Evolutionary conservation across 768 basidiomycete genomes (phyloP).

Genomic region (Boletus reticuloceps): DNA sequence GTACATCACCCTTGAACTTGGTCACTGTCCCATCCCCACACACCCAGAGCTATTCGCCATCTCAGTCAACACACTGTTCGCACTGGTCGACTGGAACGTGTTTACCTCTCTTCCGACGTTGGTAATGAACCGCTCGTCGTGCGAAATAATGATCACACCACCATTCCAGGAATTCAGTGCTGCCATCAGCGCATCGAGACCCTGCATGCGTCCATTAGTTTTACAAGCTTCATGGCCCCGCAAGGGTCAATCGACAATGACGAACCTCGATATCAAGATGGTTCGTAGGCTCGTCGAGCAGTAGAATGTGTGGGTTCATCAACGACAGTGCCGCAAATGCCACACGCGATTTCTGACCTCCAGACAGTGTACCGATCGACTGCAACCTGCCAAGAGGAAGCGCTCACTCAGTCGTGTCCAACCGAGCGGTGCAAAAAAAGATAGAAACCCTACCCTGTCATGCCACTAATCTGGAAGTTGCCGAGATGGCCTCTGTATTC

Average conservation of each 20-base stretch:
- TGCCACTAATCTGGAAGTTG: slow-evolving; percentile 95
- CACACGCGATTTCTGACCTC: slow-evolving; percentile 95
- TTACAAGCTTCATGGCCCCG: not conserved
- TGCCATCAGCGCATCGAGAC: slow-evolving; percentile 91
- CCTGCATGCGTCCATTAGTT: slow-evolving; percentile 43
- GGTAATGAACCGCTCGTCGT: slow-evolving; percentile 95
- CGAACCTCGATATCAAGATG: slow-evolving; percentile 89
- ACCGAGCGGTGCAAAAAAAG: not conserved
- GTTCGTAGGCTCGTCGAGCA: slow-evolving; percentile 97
- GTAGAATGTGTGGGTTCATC: slow-evolving; percentile 85
- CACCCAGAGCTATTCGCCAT: slow-evolving; percentile 73
- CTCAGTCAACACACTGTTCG: slow-evolving; percentile 2
- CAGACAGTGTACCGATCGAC: slow-evolving; percentile 85
- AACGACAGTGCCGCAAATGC: slow-evolving; percentile 87
- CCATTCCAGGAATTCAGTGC: slow-evolving; percentile 83
- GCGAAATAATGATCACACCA: slow-evolving; percentile 89
- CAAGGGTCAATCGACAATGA: not conserved
- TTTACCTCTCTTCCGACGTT: slow-evolving; percentile 79
- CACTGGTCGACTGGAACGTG: not conserved
- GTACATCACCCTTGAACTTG: slow-evolving; percentile 88
- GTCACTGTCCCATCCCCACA: slow-evolving; percentile 79
- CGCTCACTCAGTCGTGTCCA: not conserved
- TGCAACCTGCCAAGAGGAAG: slow-evolving; percentile 54
- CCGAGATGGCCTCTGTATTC: slow-evolving; percentile 95
- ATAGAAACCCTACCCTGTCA: slow-evolving; percentile 69